Conservation (phyloP, 306 rosid species). For the Bauhinia variegata region DNA sequence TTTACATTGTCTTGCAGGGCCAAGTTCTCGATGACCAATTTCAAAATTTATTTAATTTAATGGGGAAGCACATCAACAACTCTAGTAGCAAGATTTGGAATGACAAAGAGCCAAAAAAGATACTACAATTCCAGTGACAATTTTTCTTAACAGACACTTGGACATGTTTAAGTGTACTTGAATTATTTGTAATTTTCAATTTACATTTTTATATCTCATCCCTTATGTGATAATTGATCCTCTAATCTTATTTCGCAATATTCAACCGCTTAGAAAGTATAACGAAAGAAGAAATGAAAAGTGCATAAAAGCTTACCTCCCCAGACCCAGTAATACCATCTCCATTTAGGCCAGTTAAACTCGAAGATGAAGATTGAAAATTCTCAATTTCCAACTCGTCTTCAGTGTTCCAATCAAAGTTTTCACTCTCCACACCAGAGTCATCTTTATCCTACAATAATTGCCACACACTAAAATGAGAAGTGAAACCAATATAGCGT, state of each 20-base stretch:
- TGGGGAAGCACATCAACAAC: background rate
- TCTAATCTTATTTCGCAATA: background rate
- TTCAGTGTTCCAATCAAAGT: conserved; percentile 82
- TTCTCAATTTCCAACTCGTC: conserved; percentile 83
- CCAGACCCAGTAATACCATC: conserved; percentile 46
- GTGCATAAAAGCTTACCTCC: conserved; percentile 47
- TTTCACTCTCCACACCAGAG: conserved; percentile 61
- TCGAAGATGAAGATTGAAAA: conserved; percentile 52
- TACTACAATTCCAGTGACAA: background rate
- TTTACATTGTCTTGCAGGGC: conserved; percentile 10
- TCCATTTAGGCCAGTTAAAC: conserved; percentile 55
- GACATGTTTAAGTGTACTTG: background rate
- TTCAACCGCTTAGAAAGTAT: conserved; percentile 19
- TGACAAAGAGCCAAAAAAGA: background rate
- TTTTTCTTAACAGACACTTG: background rate
- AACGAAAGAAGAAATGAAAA: background rate
- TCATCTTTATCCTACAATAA: conserved; percentile 62
- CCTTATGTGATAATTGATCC: conserved; percentile 3
- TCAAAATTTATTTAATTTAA: background rate
- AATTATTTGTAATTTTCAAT: conserved; percentile 8
- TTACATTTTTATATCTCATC: background rate
- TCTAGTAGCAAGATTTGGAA: background rate
- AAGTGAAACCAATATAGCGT: conserved; percentile 17
- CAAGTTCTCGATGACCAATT: background rate
- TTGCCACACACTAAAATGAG: conserved; percentile 16